Conservation (phyloP, 805 yeast genomes). For the Ogataea polymorpha region DNA sequence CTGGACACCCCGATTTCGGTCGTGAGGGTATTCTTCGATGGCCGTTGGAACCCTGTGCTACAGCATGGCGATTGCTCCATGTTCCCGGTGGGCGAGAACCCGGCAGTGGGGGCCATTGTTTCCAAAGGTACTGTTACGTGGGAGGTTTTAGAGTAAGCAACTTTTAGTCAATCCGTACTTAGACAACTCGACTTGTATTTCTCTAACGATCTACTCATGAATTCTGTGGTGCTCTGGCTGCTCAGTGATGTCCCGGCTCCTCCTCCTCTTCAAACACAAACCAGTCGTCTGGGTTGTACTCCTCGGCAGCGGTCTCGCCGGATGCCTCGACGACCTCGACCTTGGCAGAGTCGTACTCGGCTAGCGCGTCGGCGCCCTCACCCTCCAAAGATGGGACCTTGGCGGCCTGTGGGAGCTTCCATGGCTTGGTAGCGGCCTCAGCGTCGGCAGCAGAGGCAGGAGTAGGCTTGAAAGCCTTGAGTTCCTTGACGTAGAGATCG, state of each 20-base stretch:
- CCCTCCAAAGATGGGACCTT: constrained; percentile 68
- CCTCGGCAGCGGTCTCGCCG: constrained; percentile 42
- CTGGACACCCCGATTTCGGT: constrained; percentile 23
- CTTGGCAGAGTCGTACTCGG: constrained; percentile 62
- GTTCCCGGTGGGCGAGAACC: constrained; percentile 13
- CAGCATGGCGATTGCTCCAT: constrained; percentile 17
- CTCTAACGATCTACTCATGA: constrained; percentile 1
- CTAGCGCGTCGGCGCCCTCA: constrained; percentile 60
- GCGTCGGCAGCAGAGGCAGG: constrained; percentile 71
- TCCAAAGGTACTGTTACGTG: constrained; percentile 17
- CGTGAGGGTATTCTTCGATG: constrained; percentile 18
- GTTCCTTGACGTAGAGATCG: constrained; percentile 83
- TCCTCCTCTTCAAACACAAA: constrained; percentile 74
- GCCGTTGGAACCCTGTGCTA: constrained; percentile 13
- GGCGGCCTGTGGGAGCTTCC: constrained; percentile 81
- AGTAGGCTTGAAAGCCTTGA: constrained; percentile 85
- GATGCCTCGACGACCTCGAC: constrained; percentile 69
- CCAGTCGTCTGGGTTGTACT: constrained; percentile 65
- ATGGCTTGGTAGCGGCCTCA: constrained; percentile 74
- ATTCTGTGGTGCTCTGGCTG: constrained; percentile 6
- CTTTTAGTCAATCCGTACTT: background rate
- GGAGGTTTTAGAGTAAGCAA: constrained; percentile 21
- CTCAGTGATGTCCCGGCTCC: constrained; percentile 44
- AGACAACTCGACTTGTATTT: background rate
- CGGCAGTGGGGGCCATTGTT: constrained; percentile 12